Base-by-base conservation (phyloP, 139 green algal species). In the Edaphochlamys debaryana region DNA sequence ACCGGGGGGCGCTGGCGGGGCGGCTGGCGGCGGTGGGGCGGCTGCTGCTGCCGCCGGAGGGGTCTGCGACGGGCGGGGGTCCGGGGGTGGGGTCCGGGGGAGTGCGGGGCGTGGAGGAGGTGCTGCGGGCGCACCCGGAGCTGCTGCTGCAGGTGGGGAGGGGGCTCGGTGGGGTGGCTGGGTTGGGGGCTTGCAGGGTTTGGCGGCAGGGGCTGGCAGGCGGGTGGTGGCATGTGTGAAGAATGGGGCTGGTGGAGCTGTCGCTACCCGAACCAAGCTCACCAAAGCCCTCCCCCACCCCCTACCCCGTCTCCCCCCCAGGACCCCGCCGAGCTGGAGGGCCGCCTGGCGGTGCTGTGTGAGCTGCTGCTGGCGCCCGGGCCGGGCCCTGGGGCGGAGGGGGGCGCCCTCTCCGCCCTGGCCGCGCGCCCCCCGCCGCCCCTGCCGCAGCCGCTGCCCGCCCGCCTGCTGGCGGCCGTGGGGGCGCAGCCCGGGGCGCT, bases 81-180 rank as follows among this genome's bases (percentile, higher is more conserved):
- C n/a, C n/a, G n/a, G n/a, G n/a, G n/a, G n/a, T n/a, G n/a, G n/a
- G n/a, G n/a, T n/a, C n/a, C n/a, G n/a, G n/a, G n/a, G n/a, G n/a
- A 5, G 19, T 38, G 62, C 23, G 7, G 62, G n/a, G 62, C 56
- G 56, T 2, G 36, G 8, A n/a, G 66, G 34, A 36, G 36, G 7
- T 71, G 66, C 36, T 27, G 36, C 23, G 36, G 66, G 13, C 20
- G 13, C 34, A 48, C 36, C 78, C 78, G 0, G 36, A 58, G 27
- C 45, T 84, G 78, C 36, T 84, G 37, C 66, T 76, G 64, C 66
- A 54, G 77, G 38, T 32, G 54, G 54, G n/a, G n/a, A n/a, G n/a
- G n/a, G 50, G 50, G 50, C 15, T 25, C 15, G 50, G 54, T 63
- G 23, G 54, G 54, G 11, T 63, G 54, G 4, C 11, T 27, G 54